Conservation (phyloP, 2,329 filamentous ascomycete species). For the Alternaria postmessia region DNA sequence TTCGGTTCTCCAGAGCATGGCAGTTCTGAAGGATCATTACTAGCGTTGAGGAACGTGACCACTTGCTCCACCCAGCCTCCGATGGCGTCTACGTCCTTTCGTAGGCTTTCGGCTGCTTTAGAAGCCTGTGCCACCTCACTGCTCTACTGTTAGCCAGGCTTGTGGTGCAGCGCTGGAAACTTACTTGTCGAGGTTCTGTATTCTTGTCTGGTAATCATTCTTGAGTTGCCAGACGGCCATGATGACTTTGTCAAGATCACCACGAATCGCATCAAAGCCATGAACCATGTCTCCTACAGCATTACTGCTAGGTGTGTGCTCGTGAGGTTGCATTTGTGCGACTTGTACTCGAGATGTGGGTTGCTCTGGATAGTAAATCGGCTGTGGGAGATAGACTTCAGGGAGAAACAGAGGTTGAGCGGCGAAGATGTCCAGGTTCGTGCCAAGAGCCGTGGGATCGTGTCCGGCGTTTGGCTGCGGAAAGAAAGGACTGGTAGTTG, state of each 20-base stretch:
- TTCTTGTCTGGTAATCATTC: background rate
- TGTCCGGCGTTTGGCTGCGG: background rate
- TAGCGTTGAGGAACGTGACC: background rate
- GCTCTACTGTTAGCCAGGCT: background rate
- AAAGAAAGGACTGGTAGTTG: background rate
- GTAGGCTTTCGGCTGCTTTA: background rate
- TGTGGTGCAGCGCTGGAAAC: background rate
- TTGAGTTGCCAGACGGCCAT: background rate
- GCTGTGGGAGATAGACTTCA: background rate
- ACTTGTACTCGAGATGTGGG: background rate
- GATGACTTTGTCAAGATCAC: slow-evolving; percentile 1
- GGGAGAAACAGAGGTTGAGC: background rate
- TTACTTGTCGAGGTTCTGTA: background rate
- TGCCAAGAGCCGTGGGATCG: background rate
- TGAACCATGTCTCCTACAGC: background rate
- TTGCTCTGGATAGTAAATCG: background rate
- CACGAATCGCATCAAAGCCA: background rate
- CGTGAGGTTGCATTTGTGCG: background rate
- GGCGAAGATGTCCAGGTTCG: background rate
- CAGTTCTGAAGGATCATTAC: background rate
- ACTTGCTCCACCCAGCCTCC: background rate
- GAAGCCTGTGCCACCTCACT: background rate
- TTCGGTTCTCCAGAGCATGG: background rate
- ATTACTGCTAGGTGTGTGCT: background rate
- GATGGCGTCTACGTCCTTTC: slow-evolving; percentile 7